These are phyloP conservation scores for Pythium aquatile DNA, from an alignment of 352 stramenopile genomes.

Conservation along the genomic window DNA sequence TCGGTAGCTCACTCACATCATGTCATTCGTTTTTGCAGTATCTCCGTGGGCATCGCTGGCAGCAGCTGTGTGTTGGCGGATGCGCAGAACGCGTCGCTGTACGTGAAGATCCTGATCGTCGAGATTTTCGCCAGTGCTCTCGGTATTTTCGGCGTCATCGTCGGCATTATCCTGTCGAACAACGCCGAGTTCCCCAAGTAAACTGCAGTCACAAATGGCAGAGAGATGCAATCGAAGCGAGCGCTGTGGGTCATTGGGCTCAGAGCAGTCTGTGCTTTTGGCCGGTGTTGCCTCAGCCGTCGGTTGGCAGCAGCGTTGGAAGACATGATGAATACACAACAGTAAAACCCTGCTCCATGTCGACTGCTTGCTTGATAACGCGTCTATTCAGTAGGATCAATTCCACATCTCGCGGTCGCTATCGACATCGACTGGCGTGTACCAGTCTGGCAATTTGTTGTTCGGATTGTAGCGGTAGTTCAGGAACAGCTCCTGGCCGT, in stretches of 20 bases:
- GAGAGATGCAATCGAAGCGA: background rate
- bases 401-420: constrained; percentile 86
- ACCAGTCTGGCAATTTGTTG: constrained; percentile 72
- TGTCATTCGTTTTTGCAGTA: constrained; percentile 35
- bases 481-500: constrained; percentile 80
- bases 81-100: constrained; percentile 97
- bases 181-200: constrained; percentile 93
- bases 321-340: constrained; percentile 5
- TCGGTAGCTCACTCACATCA: background rate
- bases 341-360: background rate
- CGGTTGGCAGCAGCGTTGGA: background rate
- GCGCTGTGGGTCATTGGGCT: background rate
- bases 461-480: constrained; percentile 89
- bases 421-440: constrained; percentile 77
- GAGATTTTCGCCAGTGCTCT: constrained; percentile 99
- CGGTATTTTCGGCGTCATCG: constrained; percentile 98
- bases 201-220: constrained; percentile 1
- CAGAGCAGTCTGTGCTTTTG: background rate
- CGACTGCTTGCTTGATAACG: background rate
- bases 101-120: constrained; percentile 99
- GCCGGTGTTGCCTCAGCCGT: background rate
- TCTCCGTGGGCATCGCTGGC: constrained; percentile 98
- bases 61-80: constrained; percentile 98
- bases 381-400: constrained; percentile 25
- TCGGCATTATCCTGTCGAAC: constrained; percentile 99